Base-by-base conservation (phyloP, 345 rosid species). In the Aquilaria sinensis region DNA sequence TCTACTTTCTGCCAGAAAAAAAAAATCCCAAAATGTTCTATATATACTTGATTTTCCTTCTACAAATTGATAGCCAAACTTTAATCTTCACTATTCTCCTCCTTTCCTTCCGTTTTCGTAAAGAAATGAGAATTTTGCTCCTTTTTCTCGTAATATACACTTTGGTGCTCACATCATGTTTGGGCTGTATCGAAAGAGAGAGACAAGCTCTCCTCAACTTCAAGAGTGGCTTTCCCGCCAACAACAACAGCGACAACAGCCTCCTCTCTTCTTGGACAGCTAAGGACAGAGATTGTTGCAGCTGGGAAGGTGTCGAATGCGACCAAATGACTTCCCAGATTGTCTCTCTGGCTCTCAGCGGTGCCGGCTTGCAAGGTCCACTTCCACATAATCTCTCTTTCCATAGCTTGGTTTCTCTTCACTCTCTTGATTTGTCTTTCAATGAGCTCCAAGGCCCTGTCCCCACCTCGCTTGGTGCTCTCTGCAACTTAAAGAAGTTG, bases 401-500 rank as follows among this genome's bases (percentile, higher is more conserved):
- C 53, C 0, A 3, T 11, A 52, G 55, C 67, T 37, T 65, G 57
- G 23, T 53, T 60, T 56, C 54, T 31, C 67, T 66, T 7, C 30
- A n/a, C 52, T 5, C 41, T 43, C 63, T 72, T 62, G 47, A 72
- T 23, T 49, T 72, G 10, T 12, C 11, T 3, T 0, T 1, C 0
- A 72, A 72, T 51, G 57, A 72, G n/a, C 37, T 71, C 41, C 12
- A 15, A 12, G 62, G 31, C 8, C 12, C 10, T 1, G 67, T 70
- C 4, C 59, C 75, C 3, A 57, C 15, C 6, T 73, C 66, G 8
- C 12, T 71, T 9, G 53, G 74, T 9, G 10, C 63, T 16, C 14
- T 71, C 3, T 71, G 73, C 12, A 51, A 62, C 12, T 41, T 74
- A 30, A 57, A 61, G 31, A 61, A 31, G 13, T 60, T 76, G 7